Percentiles rank a stretch among this genome's conserved stretches.
These are phyloP conservation scores for Periconia digitata DNA, from an alignment of 2,329 filamentous ascomycete species.

Conservation along the genomic window DNA sequence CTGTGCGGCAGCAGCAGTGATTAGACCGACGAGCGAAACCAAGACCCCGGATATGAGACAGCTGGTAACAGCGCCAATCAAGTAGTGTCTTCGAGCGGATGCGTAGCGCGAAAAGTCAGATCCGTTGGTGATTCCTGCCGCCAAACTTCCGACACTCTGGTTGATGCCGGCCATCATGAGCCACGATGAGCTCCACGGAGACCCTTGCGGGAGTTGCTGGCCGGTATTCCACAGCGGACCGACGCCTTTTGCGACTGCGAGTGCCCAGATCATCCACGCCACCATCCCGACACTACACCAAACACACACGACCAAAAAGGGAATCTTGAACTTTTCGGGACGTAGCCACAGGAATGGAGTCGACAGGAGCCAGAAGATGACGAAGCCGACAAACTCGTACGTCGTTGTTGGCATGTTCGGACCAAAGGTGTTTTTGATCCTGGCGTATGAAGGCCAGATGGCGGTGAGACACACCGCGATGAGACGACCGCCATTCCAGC, in stretches of 20 bases:
- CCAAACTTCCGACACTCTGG: constrained; percentile 45
- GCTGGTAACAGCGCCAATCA: constrained; percentile 45
- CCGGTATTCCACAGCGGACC: constrained; percentile 47
- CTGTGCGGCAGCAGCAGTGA: constrained; percentile 45
- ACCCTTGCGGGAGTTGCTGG: constrained; percentile 38
- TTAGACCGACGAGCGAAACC: constrained; percentile 47
- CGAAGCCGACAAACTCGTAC: constrained; percentile 39
- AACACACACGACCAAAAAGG: constrained; percentile 48
- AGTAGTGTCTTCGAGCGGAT: constrained; percentile 35
- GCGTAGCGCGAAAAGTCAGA: constrained; percentile 52
- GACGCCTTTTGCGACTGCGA: constrained; percentile 48
- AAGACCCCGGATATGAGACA: constrained; percentile 46
- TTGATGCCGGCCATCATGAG: constrained; percentile 51
- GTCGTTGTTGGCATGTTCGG: constrained; percentile 38
- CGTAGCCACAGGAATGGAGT: constrained; percentile 53
- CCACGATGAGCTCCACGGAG: constrained; percentile 46
- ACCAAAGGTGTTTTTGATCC: constrained; percentile 38
- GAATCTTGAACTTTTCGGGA: constrained; percentile 53
- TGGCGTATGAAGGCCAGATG: constrained; percentile 40
- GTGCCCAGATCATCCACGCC: constrained; percentile 51
- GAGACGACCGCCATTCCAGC: constrained; percentile 40
- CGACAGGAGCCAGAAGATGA: constrained; percentile 38
- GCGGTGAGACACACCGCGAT: constrained; percentile 38
- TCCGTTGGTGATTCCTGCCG: constrained; percentile 47
- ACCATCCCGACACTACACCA: constrained; percentile 53